Base-by-base conservation (phyloP, 1,284 basidiomycete genomes). In the Apiotrichum porosum region DNA sequence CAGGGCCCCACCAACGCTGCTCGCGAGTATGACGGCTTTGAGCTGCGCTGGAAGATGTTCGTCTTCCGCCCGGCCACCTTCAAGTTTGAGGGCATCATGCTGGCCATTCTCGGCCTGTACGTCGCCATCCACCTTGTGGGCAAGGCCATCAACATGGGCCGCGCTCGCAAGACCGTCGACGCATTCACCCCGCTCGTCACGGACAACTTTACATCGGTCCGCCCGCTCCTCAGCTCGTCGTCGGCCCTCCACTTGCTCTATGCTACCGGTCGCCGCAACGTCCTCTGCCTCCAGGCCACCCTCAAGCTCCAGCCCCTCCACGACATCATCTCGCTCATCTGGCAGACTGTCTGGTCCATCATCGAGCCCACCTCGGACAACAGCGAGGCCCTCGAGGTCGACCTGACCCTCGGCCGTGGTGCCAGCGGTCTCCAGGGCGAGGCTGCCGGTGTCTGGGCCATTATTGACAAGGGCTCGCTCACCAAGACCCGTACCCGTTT, bases 21-120 rank as follows among this genome's bases (percentile, higher is more conserved):
- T 3, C 65, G 72, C 9, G 74, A 81, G 26, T 85, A 83, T 60
- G 66, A 77, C 18, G 84, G 88, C 15, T 68, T 80, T 39, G 79
- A 92, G 69, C 82, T 77, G 65, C 77, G 73, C 54, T 90, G 84
- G 83, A 84, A 80, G 65, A 78, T 82, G 55, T 73, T 93, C 59
- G 80, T 83, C 37, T 88, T 92, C 74, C 77, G 88, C 42, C 89
- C 89, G 12, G 85, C 83, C 81, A 83, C 81, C 19, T 84, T 91
- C 74, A 75, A 82, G 66, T 75, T 75, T 18, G 88, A 92, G 69
- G 77, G 74, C 0, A 75, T 76, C 52, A 76, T 86, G 37, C 58
- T 86, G 14, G 67, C 68, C 21, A 77, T 68, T 6, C 54, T 88
- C 12, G 57, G 82, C 12, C 38, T 55, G 9, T 68, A 71, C 44